Percentiles rank a stretch among this genome's conserved stretches.
These are phyloP conservation scores for Streptanthus diversifolius DNA, from an alignment of 345 rosid species.

Conservation along the genomic window DNA sequence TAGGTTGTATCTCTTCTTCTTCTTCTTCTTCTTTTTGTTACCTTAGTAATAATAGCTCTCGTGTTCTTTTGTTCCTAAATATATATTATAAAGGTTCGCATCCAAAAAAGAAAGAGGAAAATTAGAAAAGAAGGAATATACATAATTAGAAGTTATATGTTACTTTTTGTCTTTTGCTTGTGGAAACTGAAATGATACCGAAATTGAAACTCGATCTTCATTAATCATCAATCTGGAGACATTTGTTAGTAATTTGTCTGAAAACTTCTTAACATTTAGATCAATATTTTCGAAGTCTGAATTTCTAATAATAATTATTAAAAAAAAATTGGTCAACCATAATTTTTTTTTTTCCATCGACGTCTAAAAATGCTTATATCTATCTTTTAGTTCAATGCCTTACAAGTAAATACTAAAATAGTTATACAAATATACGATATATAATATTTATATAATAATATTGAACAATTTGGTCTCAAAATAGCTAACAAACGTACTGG, in stretches of 20 bases:
- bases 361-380: constrained; percentile 12
- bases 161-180: background rate
- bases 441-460: background rate
- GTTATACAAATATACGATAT: background rate
- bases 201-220: background rate
- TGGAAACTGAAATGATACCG: background rate
- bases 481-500: constrained; percentile 7
- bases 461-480: background rate
- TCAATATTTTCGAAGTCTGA: background rate
- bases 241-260: background rate
- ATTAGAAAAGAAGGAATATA: background rate
- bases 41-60: constrained; percentile 7
- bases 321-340: background rate
- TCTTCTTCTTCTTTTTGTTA: background rate
- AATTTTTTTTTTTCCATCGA: background rate
- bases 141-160: background rate
- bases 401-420: background rate
- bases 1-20: constrained; percentile 5
- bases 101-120: background rate
- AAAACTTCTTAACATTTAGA: background rate
- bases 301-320: no score
- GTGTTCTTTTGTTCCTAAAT: constrained; percentile 13
- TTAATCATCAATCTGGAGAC: background rate
- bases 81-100: background rate
- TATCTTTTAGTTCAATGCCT: constrained; percentile 5